Evolutionary conservation across 2,329 filamentous ascomycete species (phyloP), one percentile per base, ranked within the genome.

Genomic region (Trichoderma polysporum): DNA sequence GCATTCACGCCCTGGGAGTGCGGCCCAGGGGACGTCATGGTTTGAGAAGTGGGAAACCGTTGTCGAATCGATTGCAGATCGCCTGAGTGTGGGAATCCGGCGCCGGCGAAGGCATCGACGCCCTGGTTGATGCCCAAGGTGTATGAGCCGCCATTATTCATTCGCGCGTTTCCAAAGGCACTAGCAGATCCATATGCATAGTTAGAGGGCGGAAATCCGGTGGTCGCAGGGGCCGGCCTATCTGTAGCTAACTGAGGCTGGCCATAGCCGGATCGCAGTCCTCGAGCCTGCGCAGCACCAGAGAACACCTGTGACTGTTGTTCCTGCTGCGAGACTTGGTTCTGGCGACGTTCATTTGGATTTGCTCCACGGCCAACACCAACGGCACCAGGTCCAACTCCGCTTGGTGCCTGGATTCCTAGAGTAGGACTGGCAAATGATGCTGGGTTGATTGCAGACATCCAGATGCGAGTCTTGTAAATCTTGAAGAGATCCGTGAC

Each of bases 381-480:
- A n/a, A 91, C 85, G 27, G 88, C 87, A 27, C 88, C 89, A 9
- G 88, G 87, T 0, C 88, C 87, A 71, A 91, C 84, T 31, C 86
- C 86, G 69, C 88, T 89, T 1, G 90, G 88, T 2, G 89, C 88
- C 75, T 90, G 89, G 25, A 93, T 82, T 29, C 90, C 90, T 57
- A 92, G 83, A 3, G 88, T 88, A 19, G 91, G 91, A 69, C 89
- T 94, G 27, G 91, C 91, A 78, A 98, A 97, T 0, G 94, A 97
- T 5, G 94, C 95, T 8, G 95, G 95, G 76, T 99, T 99, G 78
- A 99, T 97, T 4, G 95, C 95, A 4, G 94, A 98, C 92, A 99
- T 97, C 95, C 95, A 99, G 74, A 99, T 99, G 73, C 96, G 89
- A 25, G 94, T 97, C 83, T 99, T 99, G 85, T 98, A 99, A 69